Conservation (phyloP, 2,329 filamentous ascomycete genomes). For the Hypoxylon sp. region DNA sequence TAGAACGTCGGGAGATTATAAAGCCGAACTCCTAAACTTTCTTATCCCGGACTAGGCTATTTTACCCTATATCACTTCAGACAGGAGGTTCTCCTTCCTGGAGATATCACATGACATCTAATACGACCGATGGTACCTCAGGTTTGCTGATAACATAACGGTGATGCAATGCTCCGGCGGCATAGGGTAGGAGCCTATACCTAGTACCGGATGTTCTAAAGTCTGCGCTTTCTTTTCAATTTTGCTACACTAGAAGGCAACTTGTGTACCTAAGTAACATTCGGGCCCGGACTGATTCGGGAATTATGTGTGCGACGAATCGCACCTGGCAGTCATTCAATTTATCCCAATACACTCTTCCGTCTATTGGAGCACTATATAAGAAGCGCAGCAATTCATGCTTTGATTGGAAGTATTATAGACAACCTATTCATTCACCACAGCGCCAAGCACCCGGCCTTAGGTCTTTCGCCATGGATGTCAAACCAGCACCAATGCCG, state of each 20-base stretch:
- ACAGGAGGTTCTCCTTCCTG: background rate
- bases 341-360: slow-evolving; percentile 5
- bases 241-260: background rate
- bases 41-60: background rate
- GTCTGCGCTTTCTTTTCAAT: background rate
- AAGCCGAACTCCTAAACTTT: slow-evolving; percentile 9
- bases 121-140: background rate
- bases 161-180: background rate
- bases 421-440: background rate
- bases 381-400: slow-evolving; percentile 8
- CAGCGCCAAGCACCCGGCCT: background rate
- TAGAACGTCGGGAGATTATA: slow-evolving; percentile 13
- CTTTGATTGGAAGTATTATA: background rate
- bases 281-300: background rate
- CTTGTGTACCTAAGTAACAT: background rate
- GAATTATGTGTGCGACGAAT: slow-evolving; percentile 14
- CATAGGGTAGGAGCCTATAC: background rate
- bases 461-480: slow-evolving; percentile 28
- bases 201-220: background rate
- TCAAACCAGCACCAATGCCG: slow-evolving; percentile 60
- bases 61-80: background rate
- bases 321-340: slow-evolving; percentile 11
- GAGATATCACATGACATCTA: background rate
- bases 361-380: slow-evolving; percentile 4
- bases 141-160: background rate